Evolutionary conservation across 2,329 filamentous ascomycete species (phyloP).

Genomic region (Thelonectria discophora): DNA sequence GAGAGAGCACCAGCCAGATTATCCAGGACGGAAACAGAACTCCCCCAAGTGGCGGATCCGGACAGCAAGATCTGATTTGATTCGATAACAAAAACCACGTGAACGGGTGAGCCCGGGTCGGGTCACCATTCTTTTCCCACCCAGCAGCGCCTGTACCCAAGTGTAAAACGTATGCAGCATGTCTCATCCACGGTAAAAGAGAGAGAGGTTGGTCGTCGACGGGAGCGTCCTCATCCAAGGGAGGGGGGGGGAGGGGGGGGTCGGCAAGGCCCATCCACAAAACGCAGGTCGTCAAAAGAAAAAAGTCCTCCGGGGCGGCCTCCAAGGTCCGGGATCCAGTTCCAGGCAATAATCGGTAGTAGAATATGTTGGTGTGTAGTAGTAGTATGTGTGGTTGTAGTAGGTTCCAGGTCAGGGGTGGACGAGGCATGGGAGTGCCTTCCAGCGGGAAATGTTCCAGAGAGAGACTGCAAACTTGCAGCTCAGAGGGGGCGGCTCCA

Average conservation of each 20-base stretch:
- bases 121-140: constrained; percentile 42
- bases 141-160: constrained; percentile 44
- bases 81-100: constrained; percentile 37
- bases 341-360: constrained; percentile 37
- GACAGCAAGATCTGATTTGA: constrained; percentile 46
- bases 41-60: constrained; percentile 45
- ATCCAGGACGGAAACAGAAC: constrained; percentile 45
- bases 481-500: constrained; percentile 34
- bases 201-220: constrained; percentile 39
- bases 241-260: background rate
- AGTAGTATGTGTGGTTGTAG: constrained; percentile 37
- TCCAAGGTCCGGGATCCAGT: constrained; percentile 36
- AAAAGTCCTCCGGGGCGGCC: constrained; percentile 35
- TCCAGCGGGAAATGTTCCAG: constrained; percentile 36
- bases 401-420: constrained; percentile 30
- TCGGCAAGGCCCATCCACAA: constrained; percentile 36
- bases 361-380: constrained; percentile 30
- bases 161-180: constrained; percentile 47
- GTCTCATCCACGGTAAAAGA: constrained; percentile 43
- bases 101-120: constrained; percentile 32
- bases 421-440: constrained; percentile 36
- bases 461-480: constrained; percentile 44
- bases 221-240: constrained; percentile 34
- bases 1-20: constrained; percentile 37
- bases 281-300: constrained; percentile 41